Evolutionary conservation across 352 stramenopile species (phyloP), one percentile per base, ranked within the genome.

Genomic region (Thalassiosira oceanica): DNA sequence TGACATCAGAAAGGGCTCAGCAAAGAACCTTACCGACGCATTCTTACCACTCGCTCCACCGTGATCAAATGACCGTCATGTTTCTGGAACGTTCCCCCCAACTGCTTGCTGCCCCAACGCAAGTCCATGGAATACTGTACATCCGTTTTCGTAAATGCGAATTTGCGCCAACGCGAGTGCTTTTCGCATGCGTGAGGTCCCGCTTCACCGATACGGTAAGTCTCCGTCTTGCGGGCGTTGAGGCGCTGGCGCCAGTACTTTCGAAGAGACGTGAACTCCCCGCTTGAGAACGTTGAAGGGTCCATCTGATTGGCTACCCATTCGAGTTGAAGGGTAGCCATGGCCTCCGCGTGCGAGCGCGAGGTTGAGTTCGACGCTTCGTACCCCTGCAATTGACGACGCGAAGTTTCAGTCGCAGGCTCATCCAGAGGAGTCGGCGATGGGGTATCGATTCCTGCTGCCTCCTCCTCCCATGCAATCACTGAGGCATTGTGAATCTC

Each of bases 31-130:
- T n/a, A n/a, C n/a, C n/a, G n/a, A n/a, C n/a, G n/a, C n/a, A n/a
- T n/a, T n/a, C n/a, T n/a, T 8, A 50, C 49, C 0, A 78, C 61
- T 1, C 52, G 72, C 42, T 78, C 53, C 3, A 78, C 61, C 2
- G 46, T 61, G 13, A 78, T 28, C 5, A 39, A 54, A 52, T 73
- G 68, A 20, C 31, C 31, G 8, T 39, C 31, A 8, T n/a, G 31
- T 8, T 13, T n/a, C 8, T 54, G 21, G 24, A 26, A 55, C 23
- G 24, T 0, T 15, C 24, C n/a, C 18, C 46, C 46, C 8, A 55
- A 36, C 2, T 55, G 23, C 11, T 2, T 5, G 15, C 24, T 55
- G 13, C 46, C 46, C 46, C 46, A 55, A 13, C 46, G 24, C 15
- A 55, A 36, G 13, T 20, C 20, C 31, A 13, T 39, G 31, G 49